Percentiles rank a stretch among this genome's conserved stretches.
Evolutionary conservation across 192 early-diverging fungal species (phyloP).

Genomic region (Podila epigama): DNA sequence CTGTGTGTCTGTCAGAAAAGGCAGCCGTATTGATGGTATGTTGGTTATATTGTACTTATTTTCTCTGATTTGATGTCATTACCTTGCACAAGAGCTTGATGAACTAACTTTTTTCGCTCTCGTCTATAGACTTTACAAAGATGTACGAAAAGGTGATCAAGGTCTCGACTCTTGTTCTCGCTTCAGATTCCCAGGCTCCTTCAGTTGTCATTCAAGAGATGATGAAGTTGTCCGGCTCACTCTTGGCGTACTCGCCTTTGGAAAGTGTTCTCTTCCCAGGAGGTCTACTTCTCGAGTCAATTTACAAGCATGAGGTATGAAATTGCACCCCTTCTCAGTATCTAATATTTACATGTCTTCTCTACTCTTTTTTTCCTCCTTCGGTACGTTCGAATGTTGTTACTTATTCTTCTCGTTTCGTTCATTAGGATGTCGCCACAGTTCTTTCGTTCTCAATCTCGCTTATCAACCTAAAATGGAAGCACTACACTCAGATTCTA

Average conservation of each 20-base stretch:
- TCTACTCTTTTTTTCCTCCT: no score
- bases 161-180: conserved; percentile 47
- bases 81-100: no score
- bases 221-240: conserved; percentile 29
- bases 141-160: conserved; percentile 49
- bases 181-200: conserved; percentile 7
- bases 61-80: no score
- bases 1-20: conserved; percentile 61
- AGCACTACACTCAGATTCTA: conserved; percentile 76
- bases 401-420: neutral
- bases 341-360: no score
- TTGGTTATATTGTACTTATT: no score
- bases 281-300: conserved; percentile 51
- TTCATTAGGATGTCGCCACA: conserved; percentile 54
- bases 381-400: no score
- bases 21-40: conserved; percentile 59
- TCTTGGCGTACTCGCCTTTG: conserved; percentile 34
- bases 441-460: conserved; percentile 74
- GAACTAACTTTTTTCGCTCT: neutral
- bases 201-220: conserved; percentile 37
- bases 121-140: conserved; percentile 52
- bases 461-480: conserved; percentile 69
- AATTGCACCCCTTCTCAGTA: no score
- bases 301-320: conserved; percentile 58
- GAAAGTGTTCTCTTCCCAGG: conserved; percentile 57